These are phyloP conservation scores for Candida verbasci DNA, from an alignment of 805 yeast species.

Conservation along the genomic window DNA sequence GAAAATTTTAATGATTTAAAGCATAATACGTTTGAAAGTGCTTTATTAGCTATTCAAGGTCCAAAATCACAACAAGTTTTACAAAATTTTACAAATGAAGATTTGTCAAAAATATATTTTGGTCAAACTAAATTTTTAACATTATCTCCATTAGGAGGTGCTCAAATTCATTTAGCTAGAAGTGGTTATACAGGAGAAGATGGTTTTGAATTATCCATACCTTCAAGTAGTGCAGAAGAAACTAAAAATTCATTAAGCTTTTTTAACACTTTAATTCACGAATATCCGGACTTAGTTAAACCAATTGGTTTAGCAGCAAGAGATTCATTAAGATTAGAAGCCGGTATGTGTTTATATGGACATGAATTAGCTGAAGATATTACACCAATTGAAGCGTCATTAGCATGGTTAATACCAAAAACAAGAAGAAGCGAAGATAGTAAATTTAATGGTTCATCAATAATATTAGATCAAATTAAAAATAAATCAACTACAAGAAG, in stretches of 20 bases:
- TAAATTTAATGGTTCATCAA: slow-evolving; percentile 71
- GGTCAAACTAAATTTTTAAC: slow-evolving; percentile 59
- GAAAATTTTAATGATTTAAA: slow-evolving; percentile 32
- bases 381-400: slow-evolving; percentile 85
- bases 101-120: slow-evolving; percentile 62
- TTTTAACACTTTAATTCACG: slow-evolving; percentile 53
- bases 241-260: slow-evolving; percentile 50
- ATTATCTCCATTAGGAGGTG: slow-evolving; percentile 30
- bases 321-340: slow-evolving; percentile 91
- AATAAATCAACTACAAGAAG: slow-evolving; percentile 55
- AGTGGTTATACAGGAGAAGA: slow-evolving; percentile 99
- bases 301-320: slow-evolving; percentile 98
- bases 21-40: slow-evolving; percentile 54
- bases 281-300: slow-evolving; percentile 51
- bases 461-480: slow-evolving; percentile 64
- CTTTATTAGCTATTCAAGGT: slow-evolving; percentile 89
- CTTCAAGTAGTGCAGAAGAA: slow-evolving; percentile 39
- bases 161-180: slow-evolving; percentile 74
- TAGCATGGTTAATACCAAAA: slow-evolving; percentile 88
- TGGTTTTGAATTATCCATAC: slow-evolving; percentile 89
- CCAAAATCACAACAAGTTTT: slow-evolving; percentile 73
- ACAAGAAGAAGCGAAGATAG: slow-evolving; percentile 52
- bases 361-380: slow-evolving; percentile 76
- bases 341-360: slow-evolving; percentile 98
- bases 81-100: slow-evolving; percentile 55